Percentiles rank a stretch among this genome's conserved stretches.
Conservation (phyloP, 169 alveolate genomes). For the Eimeria falciformis region DNA sequence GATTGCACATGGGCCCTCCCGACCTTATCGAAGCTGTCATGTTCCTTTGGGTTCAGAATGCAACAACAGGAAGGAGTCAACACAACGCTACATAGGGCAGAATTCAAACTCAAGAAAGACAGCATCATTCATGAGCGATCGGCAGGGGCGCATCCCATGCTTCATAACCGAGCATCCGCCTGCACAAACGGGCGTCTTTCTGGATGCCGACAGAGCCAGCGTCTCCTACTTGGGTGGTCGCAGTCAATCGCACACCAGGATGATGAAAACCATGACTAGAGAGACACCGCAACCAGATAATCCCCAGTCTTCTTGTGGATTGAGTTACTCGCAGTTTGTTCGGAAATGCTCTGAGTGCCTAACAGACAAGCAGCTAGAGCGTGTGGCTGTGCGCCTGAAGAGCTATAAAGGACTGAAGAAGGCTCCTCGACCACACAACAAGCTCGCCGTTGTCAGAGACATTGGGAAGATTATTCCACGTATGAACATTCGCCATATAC, state of each 20-base stretch:
- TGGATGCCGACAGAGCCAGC: background rate
- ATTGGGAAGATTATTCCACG: conserved; percentile 69
- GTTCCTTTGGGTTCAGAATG: too few relatives aligned
- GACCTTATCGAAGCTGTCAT: too few relatives aligned
- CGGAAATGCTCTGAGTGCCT: conserved; percentile 64
- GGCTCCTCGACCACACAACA: conserved; percentile 37
- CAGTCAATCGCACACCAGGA: background rate
- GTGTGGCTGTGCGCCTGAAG: conserved; percentile 67
- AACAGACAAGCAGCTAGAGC: conserved; percentile 46
- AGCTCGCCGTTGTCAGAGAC: conserved; percentile 58
- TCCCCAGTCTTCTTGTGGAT: conserved; percentile 44
- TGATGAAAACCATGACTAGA: background rate
- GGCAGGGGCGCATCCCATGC: background rate
- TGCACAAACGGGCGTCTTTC: background rate
- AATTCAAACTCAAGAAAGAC: background rate
- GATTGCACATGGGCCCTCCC: too few relatives aligned
- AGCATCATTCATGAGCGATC: background rate
- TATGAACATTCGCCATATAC: background rate
- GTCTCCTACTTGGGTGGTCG: background rate
- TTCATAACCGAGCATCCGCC: background rate
- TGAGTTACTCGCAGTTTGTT: conserved; percentile 69
- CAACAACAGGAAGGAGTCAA: too few relatives aligned
- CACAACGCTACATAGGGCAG: background rate
- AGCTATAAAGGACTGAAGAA: conserved; percentile 56
- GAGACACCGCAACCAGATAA: background rate